Base-by-base conservation (phyloP, 2,329 filamentous ascomycete genomes). In the Chaetomiaceae sp. region DNA sequence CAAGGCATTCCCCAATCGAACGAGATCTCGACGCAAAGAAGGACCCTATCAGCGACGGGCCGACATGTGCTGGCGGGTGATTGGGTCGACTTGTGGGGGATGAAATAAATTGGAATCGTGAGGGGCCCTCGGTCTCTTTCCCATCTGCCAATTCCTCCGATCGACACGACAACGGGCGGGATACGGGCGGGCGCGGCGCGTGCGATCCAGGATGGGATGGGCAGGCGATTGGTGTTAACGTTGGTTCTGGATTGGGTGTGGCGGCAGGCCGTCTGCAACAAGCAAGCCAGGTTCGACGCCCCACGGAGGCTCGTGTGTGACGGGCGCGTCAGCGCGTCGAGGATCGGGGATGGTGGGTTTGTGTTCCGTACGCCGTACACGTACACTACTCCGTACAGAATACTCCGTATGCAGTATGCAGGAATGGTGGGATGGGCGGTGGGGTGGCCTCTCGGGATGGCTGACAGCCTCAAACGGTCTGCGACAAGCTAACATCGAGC, bases 11-110 rank as follows among this genome's bases (percentile, higher is more conserved):
- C n/a, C 33, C 34, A 8, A 10, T 40, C 16, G 23, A 37, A 25
- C n/a, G 43, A 27, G 49, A 52, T 27, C 41, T 33, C 47, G 9
- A 12, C 33, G 10, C 39, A 25, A 14, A 13, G n/a, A 45, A 40
- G 30, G 14, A n/a, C 9, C 54, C 51, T 55, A 56, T 56, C 54
- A 55, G 38, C 41, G 23, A 20, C 25, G 31, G 19, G 35, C 20
- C 25, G 38, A 55, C 55, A 55, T 57, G 55, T 56, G 56, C 54
- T 41, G 7, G 21, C 17, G 46, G 20, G 12, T 55, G 54, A 58
- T 58, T 58, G 56, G 55, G 43, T 25, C 20, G 20, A 33, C 9
- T 33, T 9, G 40, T 40, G 50, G 44, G 53, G 53, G 50, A 53
- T 50, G 46, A 16, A 34, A 42, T 44, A 33, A 33, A 53, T 30